Evolutionary conservation across 179 eudicot species (phyloP).

Genomic region (Silene coronaria): DNA sequence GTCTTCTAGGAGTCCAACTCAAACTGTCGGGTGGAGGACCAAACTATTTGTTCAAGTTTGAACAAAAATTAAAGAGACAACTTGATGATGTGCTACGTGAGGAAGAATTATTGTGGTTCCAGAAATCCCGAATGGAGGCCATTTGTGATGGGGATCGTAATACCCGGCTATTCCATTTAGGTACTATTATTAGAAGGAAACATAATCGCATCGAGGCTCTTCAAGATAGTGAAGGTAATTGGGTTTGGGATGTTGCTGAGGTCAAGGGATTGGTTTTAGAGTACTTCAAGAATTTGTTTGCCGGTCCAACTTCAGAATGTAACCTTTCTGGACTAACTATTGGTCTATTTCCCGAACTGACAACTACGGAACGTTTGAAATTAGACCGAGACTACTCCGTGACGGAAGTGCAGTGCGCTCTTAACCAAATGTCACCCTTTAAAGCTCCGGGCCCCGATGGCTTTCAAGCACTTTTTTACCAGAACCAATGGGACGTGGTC

Average conservation of each 20-base stretch:
- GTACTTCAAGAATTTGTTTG: neutral
- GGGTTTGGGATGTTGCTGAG: neutral
- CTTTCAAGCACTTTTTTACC: neutral
- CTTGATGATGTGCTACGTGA: no score
- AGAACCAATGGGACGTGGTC: neutral
- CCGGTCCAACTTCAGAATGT: no score
- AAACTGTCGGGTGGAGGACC: neutral
- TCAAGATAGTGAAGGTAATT: no score
- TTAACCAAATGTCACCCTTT: neutral
- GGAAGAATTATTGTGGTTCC: no score
- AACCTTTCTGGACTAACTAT: neutral
- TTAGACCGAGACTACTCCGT: neutral
- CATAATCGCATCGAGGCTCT: no score
- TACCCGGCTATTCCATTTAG: no score
- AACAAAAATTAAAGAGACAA: no score
- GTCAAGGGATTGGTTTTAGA: neutral
- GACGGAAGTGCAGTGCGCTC: neutral
- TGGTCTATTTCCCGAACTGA: neutral
- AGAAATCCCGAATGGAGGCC: no score
- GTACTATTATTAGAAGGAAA: no score
- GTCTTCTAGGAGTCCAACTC: neutral
- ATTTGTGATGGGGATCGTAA: no score
- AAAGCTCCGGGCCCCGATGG: neutral
- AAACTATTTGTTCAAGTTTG: no score
- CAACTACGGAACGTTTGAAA: neutral